phyloP scores from a whole-genome alignment of 495 filamentous ascomycete species.

The Tetracladium setigerum region DNA sequence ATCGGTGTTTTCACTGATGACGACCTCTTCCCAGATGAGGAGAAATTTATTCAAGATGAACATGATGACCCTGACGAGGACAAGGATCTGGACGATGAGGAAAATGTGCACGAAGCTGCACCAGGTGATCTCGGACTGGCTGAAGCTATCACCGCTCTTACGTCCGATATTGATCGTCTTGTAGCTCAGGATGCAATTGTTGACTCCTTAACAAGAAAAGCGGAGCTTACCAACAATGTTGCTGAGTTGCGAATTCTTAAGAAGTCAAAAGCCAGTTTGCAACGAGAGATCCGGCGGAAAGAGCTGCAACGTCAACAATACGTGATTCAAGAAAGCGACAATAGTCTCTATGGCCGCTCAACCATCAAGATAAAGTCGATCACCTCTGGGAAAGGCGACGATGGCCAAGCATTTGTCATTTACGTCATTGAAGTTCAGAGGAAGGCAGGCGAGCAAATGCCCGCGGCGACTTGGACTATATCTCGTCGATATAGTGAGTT shows the following conservation, averaged over 20 bases:
- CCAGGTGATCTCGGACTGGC: slow-evolving; percentile 91
- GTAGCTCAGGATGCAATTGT: slow-evolving; percentile 83
- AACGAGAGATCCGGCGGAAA: slow-evolving; percentile 86
- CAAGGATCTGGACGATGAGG: slow-evolving; percentile 54
- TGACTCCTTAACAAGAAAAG: slow-evolving; percentile 85
- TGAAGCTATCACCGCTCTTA: slow-evolving; percentile 81
- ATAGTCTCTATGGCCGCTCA: slow-evolving; percentile 89
- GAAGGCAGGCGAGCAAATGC: slow-evolving; percentile 83
- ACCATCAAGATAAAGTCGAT: slow-evolving; percentile 84
- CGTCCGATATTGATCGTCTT: slow-evolving; percentile 83
- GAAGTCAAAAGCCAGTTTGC: slow-evolving; percentile 89
- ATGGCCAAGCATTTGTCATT: slow-evolving; percentile 87
- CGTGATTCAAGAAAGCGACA: slow-evolving; percentile 95
- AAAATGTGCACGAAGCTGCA: slow-evolving; percentile 89
- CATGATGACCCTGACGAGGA: slow-evolving; percentile 63
- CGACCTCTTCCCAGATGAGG: slow-evolving; percentile 87
- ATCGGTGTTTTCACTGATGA: slow-evolving; percentile 88
- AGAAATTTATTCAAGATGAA: slow-evolving; percentile 80
- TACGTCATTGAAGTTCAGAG: slow-evolving; percentile 90
- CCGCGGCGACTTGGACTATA: slow-evolving; percentile 74
- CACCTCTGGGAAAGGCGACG: slow-evolving; percentile 83
- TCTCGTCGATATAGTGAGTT: slow-evolving; percentile 91
- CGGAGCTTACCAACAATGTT: slow-evolving; percentile 92
- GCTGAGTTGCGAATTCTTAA: slow-evolving; percentile 86
- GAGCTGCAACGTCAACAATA: slow-evolving; percentile 97